Evolutionary conservation across 2,329 filamentous ascomycete genomes (phyloP), one percentile per base, ranked within the genome.

Genomic region (Coniochaeta ligniaria): DNA sequence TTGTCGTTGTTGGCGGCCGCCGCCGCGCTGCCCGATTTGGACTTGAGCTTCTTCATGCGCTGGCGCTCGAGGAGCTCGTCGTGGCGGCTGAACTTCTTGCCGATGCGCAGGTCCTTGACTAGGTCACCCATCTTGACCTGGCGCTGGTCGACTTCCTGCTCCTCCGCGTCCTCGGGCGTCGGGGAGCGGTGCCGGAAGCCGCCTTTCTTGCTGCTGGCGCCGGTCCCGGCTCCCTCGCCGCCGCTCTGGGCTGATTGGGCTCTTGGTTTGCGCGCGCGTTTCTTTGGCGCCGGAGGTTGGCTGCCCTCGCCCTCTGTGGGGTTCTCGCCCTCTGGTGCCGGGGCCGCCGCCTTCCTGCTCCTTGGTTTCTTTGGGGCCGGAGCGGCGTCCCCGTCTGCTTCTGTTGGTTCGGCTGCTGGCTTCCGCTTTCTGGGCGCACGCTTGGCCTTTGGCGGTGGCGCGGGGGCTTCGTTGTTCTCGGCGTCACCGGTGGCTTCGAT

Each of bases 1-100:
- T 61, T 63, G 9, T 63, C 63, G 12, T 43, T 56, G 26, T n/a
- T n/a, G n/a, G n/a, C n/a, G n/a, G n/a, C n/a, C n/a, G 45, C 66
- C 63, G 59, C 60, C 62, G 67, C 65, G 60, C 70, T 70, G 59
- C 69, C 71, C 58, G 72, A 71, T 63, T 74, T 75, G 58, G 74
- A 63, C 60, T 69, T 63, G 43, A 69, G 66, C 60, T 65, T 67
- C 59, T 75, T 75, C 60, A 79, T 75, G 58, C 82, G 76, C 74
- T 91, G 83, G 50, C 90, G 85, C 65, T 87, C 81, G 47, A 86
- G 84, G 66, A 95, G 86, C 68, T 89, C 86, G 67, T 87, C 85
- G 66, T 92, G 89, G 3, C 87, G 83, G 67, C 86, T 87, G 60
- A 91, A 93, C 62, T 88, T 86, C 71, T 89, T 90, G 61, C 91